phyloP scores from a whole-genome alignment of 208 protist species.

The Wallacemonas sp. region DNA sequence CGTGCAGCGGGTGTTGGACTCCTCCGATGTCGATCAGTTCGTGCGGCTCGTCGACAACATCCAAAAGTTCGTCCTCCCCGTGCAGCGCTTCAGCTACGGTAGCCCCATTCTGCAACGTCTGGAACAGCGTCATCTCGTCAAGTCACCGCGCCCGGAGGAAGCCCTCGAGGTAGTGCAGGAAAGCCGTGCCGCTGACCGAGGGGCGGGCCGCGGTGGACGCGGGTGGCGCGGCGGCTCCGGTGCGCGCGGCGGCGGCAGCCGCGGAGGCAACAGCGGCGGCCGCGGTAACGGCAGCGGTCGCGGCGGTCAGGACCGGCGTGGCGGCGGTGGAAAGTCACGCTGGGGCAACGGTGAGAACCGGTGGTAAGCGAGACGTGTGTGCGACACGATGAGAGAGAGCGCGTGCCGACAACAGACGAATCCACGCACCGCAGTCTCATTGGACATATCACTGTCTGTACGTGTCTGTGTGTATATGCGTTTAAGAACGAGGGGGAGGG shows the following conservation, averaged over 20 bases:
- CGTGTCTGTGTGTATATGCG: no score
- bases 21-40: constrained; percentile 76
- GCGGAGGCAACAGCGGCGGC: background rate
- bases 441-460: no score
- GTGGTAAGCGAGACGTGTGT: background rate
- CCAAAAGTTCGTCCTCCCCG: constrained; percentile 84
- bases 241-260: background rate
- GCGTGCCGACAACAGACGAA: no score
- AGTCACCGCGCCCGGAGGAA: constrained; percentile 42
- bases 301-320: background rate
- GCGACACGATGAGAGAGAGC: background rate
- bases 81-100: constrained; percentile 95
- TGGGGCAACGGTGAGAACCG: background rate
- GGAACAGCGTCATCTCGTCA: constrained; percentile 74
- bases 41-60: constrained; percentile 83
- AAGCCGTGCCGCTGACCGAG: background rate
- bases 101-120: constrained; percentile 96
- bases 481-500: no score
- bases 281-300: background rate
- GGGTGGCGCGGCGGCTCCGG: background rate
- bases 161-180: constrained; percentile 1
- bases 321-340: background rate
- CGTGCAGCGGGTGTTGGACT: constrained; percentile 96
- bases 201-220: background rate
- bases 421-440: no score